Evolutionary conservation across 139 green algal genomes (phyloP), one percentile per base, ranked within the genome.

Genomic region (Micractinium conductrix): DNA sequence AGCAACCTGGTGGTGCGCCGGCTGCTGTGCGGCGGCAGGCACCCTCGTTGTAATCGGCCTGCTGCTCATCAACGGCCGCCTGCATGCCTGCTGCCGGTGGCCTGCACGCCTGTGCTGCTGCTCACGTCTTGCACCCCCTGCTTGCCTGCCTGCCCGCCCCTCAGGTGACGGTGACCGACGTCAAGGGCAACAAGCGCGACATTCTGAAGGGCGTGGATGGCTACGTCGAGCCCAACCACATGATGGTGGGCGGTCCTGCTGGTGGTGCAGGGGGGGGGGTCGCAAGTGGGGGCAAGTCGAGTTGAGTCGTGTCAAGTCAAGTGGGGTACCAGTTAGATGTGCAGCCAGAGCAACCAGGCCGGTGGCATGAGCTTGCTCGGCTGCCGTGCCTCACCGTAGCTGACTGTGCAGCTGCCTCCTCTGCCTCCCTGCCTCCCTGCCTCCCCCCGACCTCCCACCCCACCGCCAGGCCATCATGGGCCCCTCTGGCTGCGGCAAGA

Each of bases 381-480:
- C n/a, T n/a, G n/a, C n/a, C n/a, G n/a, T n/a, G n/a, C n/a, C n/a
- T n/a, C n/a, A n/a, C n/a, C n/a, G n/a, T n/a, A n/a, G n/a, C n/a
- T n/a, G n/a, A n/a, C n/a, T n/a, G n/a, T n/a, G n/a, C n/a, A n/a
- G n/a, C n/a, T n/a, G n/a, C n/a, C n/a, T n/a, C n/a, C n/a, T n/a
- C n/a, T n/a, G n/a, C n/a, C n/a, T n/a, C n/a, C n/a, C n/a, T n/a
- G n/a, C n/a, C n/a, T n/a, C n/a, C n/a, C n/a, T n/a, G n/a, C n/a
- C 62, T 35, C 62, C 28, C 26, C 17, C 26, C 62, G 17, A 17
- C 62, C 17, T 35, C 30, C 37, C 45, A 8, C 38, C 30, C 68
- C 28, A 37, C 12, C 68, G 38, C 68, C 79, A 91, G 38, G 85
- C 85, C 40, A 88, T 92, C 55, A 91, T 92, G 87, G 88, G 88